Percentiles rank a stretch among this genome's conserved stretches.
Conservation (phyloP, 495 filamentous ascomycete species). For the Hypoxylon fragiforme region DNA sequence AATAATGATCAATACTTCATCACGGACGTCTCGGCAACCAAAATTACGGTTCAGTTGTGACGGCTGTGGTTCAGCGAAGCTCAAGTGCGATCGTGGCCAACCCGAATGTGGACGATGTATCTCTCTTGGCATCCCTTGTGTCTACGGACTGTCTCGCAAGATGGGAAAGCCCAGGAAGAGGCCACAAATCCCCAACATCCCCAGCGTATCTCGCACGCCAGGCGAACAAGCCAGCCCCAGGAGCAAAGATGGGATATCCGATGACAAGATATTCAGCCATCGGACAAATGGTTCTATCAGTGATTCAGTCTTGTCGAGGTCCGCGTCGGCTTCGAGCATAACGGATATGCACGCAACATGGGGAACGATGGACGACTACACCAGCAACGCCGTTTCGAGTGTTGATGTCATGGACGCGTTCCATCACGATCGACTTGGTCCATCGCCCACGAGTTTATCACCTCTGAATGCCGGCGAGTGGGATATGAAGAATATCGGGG, state of each 20-base stretch:
- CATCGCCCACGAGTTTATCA: not conserved
- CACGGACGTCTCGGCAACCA: not conserved
- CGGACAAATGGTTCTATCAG: not conserved
- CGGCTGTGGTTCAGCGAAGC: slow-evolving; percentile 44
- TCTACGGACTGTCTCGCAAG: slow-evolving; percentile 44
- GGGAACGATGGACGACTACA: not conserved
- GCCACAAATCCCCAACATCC: not conserved
- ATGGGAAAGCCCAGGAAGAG: slow-evolving; percentile 22
- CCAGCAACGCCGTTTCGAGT: not conserved
- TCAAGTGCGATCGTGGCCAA: slow-evolving; percentile 45
- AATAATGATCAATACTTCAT: not conserved
- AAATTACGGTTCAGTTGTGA: slow-evolving; percentile 47
- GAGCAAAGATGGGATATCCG: not conserved
- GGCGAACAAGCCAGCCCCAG: not conserved
- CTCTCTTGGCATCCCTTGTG: slow-evolving; percentile 39
- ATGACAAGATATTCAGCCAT: not conserved
- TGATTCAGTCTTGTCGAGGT: not conserved
- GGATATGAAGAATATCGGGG: not conserved
- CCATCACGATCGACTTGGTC: not conserved
- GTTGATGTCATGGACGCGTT: not conserved
- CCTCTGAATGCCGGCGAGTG: not conserved
- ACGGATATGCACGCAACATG: not conserved
- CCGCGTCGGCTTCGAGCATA: not conserved
- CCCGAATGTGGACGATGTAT: slow-evolving; percentile 44
- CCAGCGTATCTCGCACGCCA: not conserved